These are phyloP conservation scores for Eucalyptus curtisii DNA, from an alignment of 345 rosid species.

Conservation along the genomic window DNA sequence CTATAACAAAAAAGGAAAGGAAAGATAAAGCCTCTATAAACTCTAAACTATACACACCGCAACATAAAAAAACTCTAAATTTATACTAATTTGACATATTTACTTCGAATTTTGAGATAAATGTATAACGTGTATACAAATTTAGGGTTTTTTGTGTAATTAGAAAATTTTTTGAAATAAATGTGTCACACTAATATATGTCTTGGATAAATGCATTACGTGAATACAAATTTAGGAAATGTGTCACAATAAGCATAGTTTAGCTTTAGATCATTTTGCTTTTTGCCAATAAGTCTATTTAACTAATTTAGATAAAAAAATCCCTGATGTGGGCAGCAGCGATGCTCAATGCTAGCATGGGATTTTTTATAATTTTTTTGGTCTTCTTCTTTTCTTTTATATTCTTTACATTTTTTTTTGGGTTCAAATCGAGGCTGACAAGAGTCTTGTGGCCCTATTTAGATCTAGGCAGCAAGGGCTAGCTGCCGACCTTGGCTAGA, in stretches of 20 bases:
- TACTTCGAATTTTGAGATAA: too few species aligned
- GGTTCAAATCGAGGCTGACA: background rate
- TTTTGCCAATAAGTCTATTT: background rate
- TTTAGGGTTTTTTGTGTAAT: too few species aligned
- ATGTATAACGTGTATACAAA: too few species aligned
- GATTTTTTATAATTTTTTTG: too few species aligned
- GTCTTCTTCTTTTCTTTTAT: background rate
- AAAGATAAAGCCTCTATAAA: too few species aligned
- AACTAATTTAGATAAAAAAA: background rate
- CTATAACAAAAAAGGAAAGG: accelerated
- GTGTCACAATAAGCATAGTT: background rate
- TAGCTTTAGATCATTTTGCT: background rate
- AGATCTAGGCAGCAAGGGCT: background rate
- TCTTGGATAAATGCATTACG: too few species aligned
- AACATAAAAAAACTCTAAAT: too few species aligned
- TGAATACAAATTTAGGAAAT: too few species aligned
- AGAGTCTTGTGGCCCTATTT: background rate
- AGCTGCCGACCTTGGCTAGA: background rate
- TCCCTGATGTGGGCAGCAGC: background rate
- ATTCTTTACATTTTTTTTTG: too few species aligned
- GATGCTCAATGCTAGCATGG: background rate
- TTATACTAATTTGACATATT: too few species aligned
- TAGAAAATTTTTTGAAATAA: accelerated
- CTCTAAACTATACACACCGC: background rate
- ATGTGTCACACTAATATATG: accelerated